Percentiles rank a stretch among this genome's conserved stretches.
Conservation (phyloP, 2,329 filamentous ascomycete species). For the Knoxdaviesia proteae region DNA sequence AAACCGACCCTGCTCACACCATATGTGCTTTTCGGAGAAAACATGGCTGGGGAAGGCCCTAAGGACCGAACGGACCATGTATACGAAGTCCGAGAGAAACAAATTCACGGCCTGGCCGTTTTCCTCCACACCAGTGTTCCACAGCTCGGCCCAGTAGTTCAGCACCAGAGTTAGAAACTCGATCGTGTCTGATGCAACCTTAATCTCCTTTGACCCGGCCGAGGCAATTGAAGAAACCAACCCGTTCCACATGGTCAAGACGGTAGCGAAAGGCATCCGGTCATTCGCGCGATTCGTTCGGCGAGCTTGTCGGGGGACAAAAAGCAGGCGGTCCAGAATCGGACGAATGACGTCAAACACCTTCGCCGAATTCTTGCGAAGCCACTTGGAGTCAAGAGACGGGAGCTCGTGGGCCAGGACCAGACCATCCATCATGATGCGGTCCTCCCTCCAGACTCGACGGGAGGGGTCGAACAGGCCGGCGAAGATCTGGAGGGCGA, state of each 20-base stretch:
- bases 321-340: constrained; percentile 38
- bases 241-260: constrained; percentile 34
- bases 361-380: constrained; percentile 46
- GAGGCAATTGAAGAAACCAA: constrained; percentile 42
- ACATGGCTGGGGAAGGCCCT: constrained; percentile 33
- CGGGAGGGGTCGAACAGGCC: constrained; percentile 40
- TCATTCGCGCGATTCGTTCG: no score
- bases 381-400: constrained; percentile 67
- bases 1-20: constrained; percentile 23
- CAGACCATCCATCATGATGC: constrained; percentile 38
- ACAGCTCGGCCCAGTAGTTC: constrained; percentile 1
- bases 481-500: constrained; percentile 48
- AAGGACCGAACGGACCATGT: constrained; percentile 15
- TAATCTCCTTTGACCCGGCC: constrained; percentile 70
- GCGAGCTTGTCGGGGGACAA: no score
- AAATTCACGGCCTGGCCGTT: no score
- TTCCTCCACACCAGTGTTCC: constrained; percentile 25
- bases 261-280: no score
- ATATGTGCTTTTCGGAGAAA: constrained; percentile 31
- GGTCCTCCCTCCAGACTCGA: constrained; percentile 53
- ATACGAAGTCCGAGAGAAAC: no score
- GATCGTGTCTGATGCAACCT: constrained; percentile 65
- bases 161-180: constrained; percentile 34
- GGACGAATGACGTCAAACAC: constrained; percentile 43
- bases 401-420: constrained; percentile 58